Conservation (phyloP, 2,329 filamentous ascomycete genomes). For the Aspergillus viridinutans region DNA sequence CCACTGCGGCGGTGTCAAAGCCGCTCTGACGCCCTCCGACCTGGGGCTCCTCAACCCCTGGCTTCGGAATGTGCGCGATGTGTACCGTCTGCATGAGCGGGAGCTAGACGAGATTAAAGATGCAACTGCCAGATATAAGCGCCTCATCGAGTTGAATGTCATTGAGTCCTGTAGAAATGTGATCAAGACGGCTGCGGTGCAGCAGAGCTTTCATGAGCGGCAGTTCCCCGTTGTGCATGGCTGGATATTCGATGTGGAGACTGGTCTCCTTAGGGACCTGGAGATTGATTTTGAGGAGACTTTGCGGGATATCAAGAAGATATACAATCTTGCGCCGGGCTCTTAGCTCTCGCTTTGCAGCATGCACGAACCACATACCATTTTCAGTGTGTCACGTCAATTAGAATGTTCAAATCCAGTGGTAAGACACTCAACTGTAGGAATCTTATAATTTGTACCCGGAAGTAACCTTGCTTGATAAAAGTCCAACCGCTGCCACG, state of each 20-base stretch:
- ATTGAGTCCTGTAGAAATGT: conserved; percentile 27
- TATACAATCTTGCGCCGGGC: conserved; percentile 47
- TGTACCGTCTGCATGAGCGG: conserved; percentile 66
- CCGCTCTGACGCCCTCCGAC: conserved; percentile 61
- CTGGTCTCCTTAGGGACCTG: conserved; percentile 63
- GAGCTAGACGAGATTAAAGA: conserved; percentile 53
- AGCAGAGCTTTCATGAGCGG: conserved; percentile 57
- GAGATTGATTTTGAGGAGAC: conserved; percentile 58
- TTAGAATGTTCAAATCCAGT: too few relatives aligned
- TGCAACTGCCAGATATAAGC: conserved; percentile 18
- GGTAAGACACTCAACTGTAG: too few relatives aligned
- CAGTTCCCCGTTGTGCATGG: conserved; percentile 67
- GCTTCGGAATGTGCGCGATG: conserved; percentile 65
- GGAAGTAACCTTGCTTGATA: too few relatives aligned
- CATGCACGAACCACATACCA: too few relatives aligned
- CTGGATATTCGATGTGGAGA: conserved; percentile 67
- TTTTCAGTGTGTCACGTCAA: too few relatives aligned
- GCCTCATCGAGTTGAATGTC: conserved; percentile 29
- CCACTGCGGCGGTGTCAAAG: conserved; percentile 62
- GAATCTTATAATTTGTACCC: too few relatives aligned
- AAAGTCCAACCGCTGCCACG: too few relatives aligned
- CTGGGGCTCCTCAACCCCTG: conserved; percentile 68
- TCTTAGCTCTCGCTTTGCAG: too few relatives aligned
- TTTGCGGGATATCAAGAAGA: conserved; percentile 58
- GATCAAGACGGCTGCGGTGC: conserved; percentile 51